A percentile compares a stretch with the other conserved stretches of the same genome.
phyloP scores from a whole-genome alignment of 768 basidiomycete genomes.

The Tylopilus plumbeoviolaceoides region DNA sequence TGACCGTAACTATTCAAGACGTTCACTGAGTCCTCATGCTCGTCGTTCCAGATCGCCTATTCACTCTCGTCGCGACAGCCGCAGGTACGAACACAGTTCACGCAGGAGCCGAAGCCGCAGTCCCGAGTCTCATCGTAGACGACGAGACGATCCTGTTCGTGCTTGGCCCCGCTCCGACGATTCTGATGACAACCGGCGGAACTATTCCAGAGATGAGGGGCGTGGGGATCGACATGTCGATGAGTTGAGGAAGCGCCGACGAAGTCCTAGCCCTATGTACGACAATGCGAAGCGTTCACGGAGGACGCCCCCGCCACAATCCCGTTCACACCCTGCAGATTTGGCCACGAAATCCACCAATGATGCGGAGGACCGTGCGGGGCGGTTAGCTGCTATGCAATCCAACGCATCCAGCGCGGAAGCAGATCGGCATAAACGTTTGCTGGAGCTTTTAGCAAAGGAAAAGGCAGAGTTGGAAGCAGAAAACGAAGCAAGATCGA shows the following conservation, averaged over 20 bases:
- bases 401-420: constrained; percentile 65
- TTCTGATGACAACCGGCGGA: constrained; percentile 41
- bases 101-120: constrained; percentile 30
- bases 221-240: constrained; percentile 22
- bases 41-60: constrained; percentile 50
- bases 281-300: constrained; percentile 48
- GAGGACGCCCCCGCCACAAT: constrained; percentile 33
- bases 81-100: constrained; percentile 18
- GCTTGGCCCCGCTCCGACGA: constrained; percentile 51
- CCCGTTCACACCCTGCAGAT: constrained; percentile 18
- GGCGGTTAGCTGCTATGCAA: constrained; percentile 89
- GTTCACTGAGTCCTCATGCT: constrained; percentile 43
- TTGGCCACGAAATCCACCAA: constrained; percentile 15
- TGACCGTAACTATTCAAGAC: constrained; percentile 26
- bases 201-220: constrained; percentile 26
- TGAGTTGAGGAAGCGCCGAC: constrained; percentile 37
- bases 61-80: constrained; percentile 20
- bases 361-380: constrained; percentile 57
- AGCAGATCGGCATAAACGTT: constrained; percentile 64
- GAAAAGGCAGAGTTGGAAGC: constrained; percentile 76
- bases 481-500: constrained; percentile 63
- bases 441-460: constrained; percentile 63
- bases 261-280: constrained; percentile 33
- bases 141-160: constrained; percentile 26
- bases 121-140: constrained; percentile 20